These are phyloP conservation scores for Xylaria acuta DNA, from an alignment of 495 filamentous ascomycete species.

Conservation along the genomic window DNA sequence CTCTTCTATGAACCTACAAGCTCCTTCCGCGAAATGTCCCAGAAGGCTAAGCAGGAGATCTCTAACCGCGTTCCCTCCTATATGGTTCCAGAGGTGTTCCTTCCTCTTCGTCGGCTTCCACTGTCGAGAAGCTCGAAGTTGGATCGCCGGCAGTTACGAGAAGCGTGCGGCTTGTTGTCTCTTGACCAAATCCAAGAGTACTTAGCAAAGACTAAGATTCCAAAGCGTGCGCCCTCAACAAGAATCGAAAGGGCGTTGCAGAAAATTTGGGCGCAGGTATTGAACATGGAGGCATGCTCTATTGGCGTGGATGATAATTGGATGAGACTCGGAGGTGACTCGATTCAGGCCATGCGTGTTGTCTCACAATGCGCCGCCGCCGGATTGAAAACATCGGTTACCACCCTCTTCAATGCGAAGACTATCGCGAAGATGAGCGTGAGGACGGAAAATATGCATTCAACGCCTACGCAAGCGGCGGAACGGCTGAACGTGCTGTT, in stretches of 20 bases:
- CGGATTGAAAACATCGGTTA: too few species aligned
- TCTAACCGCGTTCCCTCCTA: slow-evolving; percentile 48
- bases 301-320: background rate
- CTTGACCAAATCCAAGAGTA: background rate
- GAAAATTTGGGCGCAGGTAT: background rate
- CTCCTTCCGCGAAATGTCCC: background rate
- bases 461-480: too few species aligned
- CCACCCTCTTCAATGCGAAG: too few species aligned
- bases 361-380: too few species aligned
- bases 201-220: background rate
- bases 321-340: slow-evolving; percentile 36
- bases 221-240: background rate
- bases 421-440: too few species aligned
- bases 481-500: too few species aligned
- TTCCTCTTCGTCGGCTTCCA: background rate
- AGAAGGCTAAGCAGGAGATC: too few species aligned
- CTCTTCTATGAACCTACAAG: background rate
- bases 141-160: slow-evolving; percentile 30
- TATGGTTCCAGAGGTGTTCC: slow-evolving; percentile 62
- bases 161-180: background rate
- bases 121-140: background rate
- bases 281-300: background rate
- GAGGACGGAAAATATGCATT: too few species aligned
- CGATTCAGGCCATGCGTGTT: slow-evolving; percentile 44
- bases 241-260: background rate